phyloP scores from a whole-genome alignment of 106 monocot genomes.

The Gastrodia elata region DNA sequence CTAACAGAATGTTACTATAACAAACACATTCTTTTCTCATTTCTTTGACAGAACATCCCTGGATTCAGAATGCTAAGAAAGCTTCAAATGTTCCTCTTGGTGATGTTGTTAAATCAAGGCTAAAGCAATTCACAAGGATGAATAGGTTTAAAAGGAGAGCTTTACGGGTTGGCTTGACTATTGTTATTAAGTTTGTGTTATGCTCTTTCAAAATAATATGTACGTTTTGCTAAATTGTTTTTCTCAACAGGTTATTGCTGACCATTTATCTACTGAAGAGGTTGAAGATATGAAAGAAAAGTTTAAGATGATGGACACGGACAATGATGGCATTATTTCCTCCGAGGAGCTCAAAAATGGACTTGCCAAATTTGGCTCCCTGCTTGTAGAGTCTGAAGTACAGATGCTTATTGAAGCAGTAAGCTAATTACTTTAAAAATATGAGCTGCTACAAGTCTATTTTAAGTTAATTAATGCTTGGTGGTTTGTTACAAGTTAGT shows the following conservation, averaged over 20 bases:
- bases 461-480: too few relatives aligned
- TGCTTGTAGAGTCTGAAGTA: slow-evolving; percentile 49
- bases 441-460: background rate
- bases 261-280: slow-evolving; percentile 55
- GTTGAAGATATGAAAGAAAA: slow-evolving; percentile 61
- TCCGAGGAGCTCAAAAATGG: slow-evolving; percentile 52
- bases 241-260: slow-evolving; percentile 47
- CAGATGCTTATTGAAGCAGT: slow-evolving; percentile 73
- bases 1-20: background rate
- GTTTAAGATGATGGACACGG: slow-evolving; percentile 54
- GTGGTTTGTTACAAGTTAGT: too few relatives aligned
- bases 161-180: slow-evolving; percentile 51
- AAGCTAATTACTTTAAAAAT: slow-evolving; percentile 29
- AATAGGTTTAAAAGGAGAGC: slow-evolving; percentile 97
- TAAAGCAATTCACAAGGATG: slow-evolving; percentile 97
- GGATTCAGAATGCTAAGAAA: slow-evolving; percentile 99
- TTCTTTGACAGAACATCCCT: slow-evolving; percentile 61
- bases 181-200: background rate
- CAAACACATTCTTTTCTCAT: background rate
- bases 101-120: slow-evolving; percentile 93
- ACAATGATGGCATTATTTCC: slow-evolving; percentile 56
- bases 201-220: background rate
- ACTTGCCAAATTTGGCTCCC: slow-evolving; percentile 44
- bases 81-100: slow-evolving; percentile 97
- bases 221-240: background rate